Percentiles rank a stretch among this genome's conserved stretches.
Evolutionary conservation across 345 rosid species (phyloP).

Genomic region (Dipteronia dyeriana): DNA sequence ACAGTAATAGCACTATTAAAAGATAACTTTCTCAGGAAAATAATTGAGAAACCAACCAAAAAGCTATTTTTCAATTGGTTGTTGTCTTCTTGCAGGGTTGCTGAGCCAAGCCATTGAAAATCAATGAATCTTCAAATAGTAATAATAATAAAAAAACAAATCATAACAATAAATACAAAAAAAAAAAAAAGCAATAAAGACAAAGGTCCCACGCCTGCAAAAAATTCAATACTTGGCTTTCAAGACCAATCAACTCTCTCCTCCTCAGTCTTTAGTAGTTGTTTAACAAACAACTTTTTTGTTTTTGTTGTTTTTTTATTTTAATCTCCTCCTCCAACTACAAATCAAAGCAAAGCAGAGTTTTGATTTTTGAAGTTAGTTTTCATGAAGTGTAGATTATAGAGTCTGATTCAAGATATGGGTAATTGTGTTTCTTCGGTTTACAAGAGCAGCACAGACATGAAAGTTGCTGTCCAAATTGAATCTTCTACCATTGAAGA

Average conservation of each 20-base stretch:
- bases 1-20: neutral
- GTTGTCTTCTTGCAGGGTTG: conserved; percentile 9
- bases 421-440: no score
- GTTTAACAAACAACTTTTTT: conserved; percentile 17
- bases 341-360: no score
- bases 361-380: no score
- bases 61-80: conserved; percentile 16
- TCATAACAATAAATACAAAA: neutral
- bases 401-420: no score
- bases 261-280: conserved; percentile 29
- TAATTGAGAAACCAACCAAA: conserved; percentile 19
- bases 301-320: no score
- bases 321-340: no score
- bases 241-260: conserved; percentile 52
- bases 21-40: neutral
- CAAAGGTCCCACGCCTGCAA: conserved; percentile 41
- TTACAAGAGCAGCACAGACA: no score
- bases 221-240: conserved; percentile 54
- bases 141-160: neutral
- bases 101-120: neutral
- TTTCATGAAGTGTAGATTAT: no score
- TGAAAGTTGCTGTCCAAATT: no score
- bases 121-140: neutral
- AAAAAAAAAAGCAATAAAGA: neutral
- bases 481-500: conserved; percentile 38